These are phyloP conservation scores for Carpinus viminea DNA, from an alignment of 306 rosid species.

Conservation along the genomic window DNA sequence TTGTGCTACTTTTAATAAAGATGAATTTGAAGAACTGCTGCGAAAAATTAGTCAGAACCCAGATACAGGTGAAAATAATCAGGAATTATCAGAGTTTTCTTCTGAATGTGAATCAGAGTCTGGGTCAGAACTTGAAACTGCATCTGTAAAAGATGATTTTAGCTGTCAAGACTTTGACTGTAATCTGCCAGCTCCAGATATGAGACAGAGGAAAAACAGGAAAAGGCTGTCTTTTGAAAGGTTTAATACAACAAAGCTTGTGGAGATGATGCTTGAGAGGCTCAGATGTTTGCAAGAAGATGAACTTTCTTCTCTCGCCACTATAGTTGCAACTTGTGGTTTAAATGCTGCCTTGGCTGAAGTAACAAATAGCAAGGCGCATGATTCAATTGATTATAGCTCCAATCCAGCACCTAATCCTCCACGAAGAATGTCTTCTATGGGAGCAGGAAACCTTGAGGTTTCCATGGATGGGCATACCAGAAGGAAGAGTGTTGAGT, in stretches of 20 bases:
- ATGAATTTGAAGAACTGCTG: conserved; percentile 70
- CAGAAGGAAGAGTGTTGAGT: conserved; percentile 52
- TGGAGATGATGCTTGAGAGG: conserved; percentile 73
- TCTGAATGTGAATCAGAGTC: conserved; percentile 63
- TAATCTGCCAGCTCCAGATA: conserved; percentile 40
- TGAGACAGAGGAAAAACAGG: conserved; percentile 49
- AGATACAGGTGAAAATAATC: conserved; percentile 52
- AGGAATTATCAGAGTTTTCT: conserved; percentile 46
- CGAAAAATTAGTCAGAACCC: conserved; percentile 88
- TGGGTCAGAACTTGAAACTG: conserved; percentile 51
- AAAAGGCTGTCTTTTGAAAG: conserved; percentile 63
- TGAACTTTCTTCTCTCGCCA: conserved; percentile 90
- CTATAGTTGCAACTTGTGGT: conserved; percentile 92
- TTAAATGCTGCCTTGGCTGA: conserved; percentile 83
- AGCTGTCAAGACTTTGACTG: conserved; percentile 41
- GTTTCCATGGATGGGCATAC: conserved; percentile 37
- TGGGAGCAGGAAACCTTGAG: conserved; percentile 41
- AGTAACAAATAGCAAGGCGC: conserved; percentile 57
- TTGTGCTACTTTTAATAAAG: conserved; percentile 65
- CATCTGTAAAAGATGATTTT: conserved; percentile 31
- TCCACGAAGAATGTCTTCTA: conserved; percentile 48
- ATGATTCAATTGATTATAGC: conserved; percentile 37
- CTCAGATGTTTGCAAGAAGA: conserved; percentile 81
- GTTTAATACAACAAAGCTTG: conserved; percentile 51
- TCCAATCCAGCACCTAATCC: conserved; percentile 34